phyloP scores from a whole-genome alignment of 345 rosid species.

The Sisymbrium altissimum region DNA sequence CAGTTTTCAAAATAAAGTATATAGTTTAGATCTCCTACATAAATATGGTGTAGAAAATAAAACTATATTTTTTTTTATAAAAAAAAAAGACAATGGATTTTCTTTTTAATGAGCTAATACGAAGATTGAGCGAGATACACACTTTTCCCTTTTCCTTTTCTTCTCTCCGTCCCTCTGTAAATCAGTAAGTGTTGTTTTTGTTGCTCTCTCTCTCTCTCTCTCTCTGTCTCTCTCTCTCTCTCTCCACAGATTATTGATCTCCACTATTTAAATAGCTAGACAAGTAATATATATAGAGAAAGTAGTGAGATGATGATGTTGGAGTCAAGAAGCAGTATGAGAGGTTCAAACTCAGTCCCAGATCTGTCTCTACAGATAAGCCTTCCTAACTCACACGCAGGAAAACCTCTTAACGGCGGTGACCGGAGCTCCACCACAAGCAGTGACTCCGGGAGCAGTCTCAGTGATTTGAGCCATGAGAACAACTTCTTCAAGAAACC shows the following conservation, averaged over 20 bases:
- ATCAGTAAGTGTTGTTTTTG: too few relatives aligned
- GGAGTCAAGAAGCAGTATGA: constrained; percentile 42
- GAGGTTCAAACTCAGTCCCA: constrained; percentile 40
- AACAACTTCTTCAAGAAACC: constrained; percentile 45
- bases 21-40: too few relatives aligned
- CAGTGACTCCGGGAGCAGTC: constrained; percentile 64
- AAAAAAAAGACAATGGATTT: too few relatives aligned
- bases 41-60: too few relatives aligned
- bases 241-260: not conserved
- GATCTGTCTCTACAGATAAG: constrained; percentile 94
- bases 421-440: constrained; percentile 65
- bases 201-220: too few relatives aligned
- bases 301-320: constrained; percentile 30
- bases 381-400: constrained; percentile 47
- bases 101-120: too few relatives aligned
- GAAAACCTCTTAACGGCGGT: constrained; percentile 39
- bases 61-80: too few relatives aligned
- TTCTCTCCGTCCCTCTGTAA: too few relatives aligned
- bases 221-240: too few relatives aligned
- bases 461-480: constrained; percentile 77
- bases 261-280: constrained; percentile 33
- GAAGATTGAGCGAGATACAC: too few relatives aligned
- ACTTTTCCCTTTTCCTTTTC: too few relatives aligned
- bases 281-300: not conserved
- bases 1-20: too few relatives aligned